Conservation (phyloP, 257 asterid species). For the Petunia axillaris region DNA sequence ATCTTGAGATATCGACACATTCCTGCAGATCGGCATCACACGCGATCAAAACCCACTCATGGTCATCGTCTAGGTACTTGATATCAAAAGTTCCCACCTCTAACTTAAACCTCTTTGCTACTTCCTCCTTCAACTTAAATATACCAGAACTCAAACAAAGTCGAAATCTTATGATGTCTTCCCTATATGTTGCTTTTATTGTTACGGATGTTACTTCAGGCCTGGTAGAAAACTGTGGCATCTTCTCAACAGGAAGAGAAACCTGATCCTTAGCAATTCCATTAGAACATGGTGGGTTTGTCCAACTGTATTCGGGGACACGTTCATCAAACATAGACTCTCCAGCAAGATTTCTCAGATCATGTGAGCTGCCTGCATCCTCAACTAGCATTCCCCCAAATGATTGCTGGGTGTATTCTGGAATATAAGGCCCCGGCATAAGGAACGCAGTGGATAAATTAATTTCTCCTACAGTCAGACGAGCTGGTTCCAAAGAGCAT, state of each 20-base stretch:
- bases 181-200: constrained; percentile 73
- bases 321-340: constrained; percentile 57
- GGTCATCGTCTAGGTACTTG: constrained; percentile 84
- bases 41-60: constrained; percentile 81
- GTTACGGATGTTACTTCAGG: constrained; percentile 65
- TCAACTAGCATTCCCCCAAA: constrained; percentile 69
- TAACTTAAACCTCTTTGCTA: constrained; percentile 74
- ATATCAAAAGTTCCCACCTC: constrained; percentile 80
- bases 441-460: constrained; percentile 53
- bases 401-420: constrained; percentile 45
- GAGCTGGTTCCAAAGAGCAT: constrained; percentile 35
- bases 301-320: constrained; percentile 58
- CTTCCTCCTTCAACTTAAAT: constrained; percentile 67
- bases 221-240: constrained; percentile 43
- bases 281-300: constrained; percentile 40
- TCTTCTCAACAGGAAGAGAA: constrained; percentile 42
- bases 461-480: constrained; percentile 47
- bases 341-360: constrained; percentile 55
- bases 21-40: constrained; percentile 80
- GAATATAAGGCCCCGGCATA: constrained; percentile 39
- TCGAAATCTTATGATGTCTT: constrained; percentile 80
- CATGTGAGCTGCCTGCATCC: constrained; percentile 87
- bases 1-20: constrained; percentile 57
- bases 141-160: constrained; percentile 54
- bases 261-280: constrained; percentile 42